Evolutionary conservation across 2,329 filamentous ascomycete species (phyloP).

Genomic region (Metarhizium album): DNA sequence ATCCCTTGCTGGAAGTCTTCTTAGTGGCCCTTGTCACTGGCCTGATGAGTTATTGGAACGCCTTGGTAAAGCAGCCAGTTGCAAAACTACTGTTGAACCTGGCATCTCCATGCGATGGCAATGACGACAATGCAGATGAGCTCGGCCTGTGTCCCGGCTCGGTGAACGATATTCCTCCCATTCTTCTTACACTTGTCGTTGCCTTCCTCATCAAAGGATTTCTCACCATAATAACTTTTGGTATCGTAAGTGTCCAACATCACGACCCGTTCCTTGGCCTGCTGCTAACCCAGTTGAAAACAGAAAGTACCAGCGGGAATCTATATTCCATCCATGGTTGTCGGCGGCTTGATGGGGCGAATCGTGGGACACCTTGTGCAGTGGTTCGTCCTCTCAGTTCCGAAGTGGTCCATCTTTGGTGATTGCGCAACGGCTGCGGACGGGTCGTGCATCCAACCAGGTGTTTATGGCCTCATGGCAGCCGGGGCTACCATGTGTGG

Average conservation of each 20-base stretch:
- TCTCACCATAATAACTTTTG: slow-evolving; percentile 84
- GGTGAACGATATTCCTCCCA: slow-evolving; percentile 65
- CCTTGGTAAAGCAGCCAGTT: slow-evolving; percentile 78
- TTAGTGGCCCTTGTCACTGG: slow-evolving; percentile 80
- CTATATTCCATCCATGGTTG: slow-evolving; percentile 97
- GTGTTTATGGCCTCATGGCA: slow-evolving; percentile 91
- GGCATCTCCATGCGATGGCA: slow-evolving; percentile 73
- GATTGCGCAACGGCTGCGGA: slow-evolving; percentile 60
- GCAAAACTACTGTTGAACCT: slow-evolving; percentile 85
- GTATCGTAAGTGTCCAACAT: slow-evolving; percentile 47
- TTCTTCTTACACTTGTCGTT: slow-evolving; percentile 58
- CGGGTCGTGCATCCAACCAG: slow-evolving; percentile 82
- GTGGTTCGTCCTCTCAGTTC: slow-evolving; percentile 64
- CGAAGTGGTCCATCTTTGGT: slow-evolving; percentile 62
- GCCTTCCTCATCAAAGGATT: slow-evolving; percentile 87
- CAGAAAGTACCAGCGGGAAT: slow-evolving; percentile 90
- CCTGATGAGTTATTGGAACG: slow-evolving; percentile 85
- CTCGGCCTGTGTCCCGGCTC: slow-evolving; percentile 69
- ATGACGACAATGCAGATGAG: slow-evolving; percentile 48
- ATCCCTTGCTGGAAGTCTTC: slow-evolving; percentile 78
- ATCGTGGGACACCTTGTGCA: slow-evolving; percentile 80
- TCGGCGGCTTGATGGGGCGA: slow-evolving; percentile 83
- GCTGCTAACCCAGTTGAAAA: slow-evolving; percentile 7
- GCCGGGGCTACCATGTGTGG: slow-evolving; percentile 97
- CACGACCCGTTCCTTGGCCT: not conserved